Percentiles rank a stretch among this genome's conserved stretches.
phyloP scores from a whole-genome alignment of 495 filamentous ascomycete genomes.

The Penicillium psychrofluorescens region DNA sequence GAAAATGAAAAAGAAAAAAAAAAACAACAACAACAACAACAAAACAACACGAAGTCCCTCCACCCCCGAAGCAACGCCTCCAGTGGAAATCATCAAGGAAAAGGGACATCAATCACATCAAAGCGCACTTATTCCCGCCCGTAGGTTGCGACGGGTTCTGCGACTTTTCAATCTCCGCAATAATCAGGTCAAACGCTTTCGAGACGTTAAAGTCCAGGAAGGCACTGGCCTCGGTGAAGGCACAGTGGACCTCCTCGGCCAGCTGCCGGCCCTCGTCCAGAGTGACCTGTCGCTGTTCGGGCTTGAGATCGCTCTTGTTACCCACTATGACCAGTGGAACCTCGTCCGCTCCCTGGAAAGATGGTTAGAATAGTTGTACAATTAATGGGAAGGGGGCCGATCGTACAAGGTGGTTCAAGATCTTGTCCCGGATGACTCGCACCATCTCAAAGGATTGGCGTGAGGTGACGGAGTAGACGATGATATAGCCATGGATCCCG shows the following conservation, averaged over 20 bases:
- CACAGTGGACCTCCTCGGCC: slow-evolving; percentile 80
- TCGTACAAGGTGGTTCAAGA: slow-evolving; percentile 86
- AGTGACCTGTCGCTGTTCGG: slow-evolving; percentile 87
- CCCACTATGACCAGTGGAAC: slow-evolving; percentile 92
- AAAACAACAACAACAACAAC: neutral
- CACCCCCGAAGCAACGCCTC: neutral
- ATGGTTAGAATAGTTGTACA: neutral
- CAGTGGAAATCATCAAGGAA: neutral
- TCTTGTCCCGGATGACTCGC: slow-evolving; percentile 90
- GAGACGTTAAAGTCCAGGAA: slow-evolving; percentile 88
- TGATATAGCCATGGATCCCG: slow-evolving; percentile 98
- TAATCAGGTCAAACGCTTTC: slow-evolving; percentile 90
- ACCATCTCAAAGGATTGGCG: slow-evolving; percentile 97
- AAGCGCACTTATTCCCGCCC: slow-evolving; percentile 66
- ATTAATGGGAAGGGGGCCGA: neutral
- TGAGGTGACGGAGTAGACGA: slow-evolving; percentile 91
- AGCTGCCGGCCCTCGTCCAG: slow-evolving; percentile 74
- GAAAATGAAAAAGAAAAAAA: no score
- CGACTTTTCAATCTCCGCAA: slow-evolving; percentile 88
- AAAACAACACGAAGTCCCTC: neutral
- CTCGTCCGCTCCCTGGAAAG: slow-evolving; percentile 74
- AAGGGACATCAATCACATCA: slow-evolving; percentile 62
- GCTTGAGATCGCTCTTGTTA: slow-evolving; percentile 92
- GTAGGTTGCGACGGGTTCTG: slow-evolving; percentile 83
- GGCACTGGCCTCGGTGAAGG: slow-evolving; percentile 90